phyloP scores from a whole-genome alignment of 495 filamentous ascomycete species.

The Neurospora sp. region DNA sequence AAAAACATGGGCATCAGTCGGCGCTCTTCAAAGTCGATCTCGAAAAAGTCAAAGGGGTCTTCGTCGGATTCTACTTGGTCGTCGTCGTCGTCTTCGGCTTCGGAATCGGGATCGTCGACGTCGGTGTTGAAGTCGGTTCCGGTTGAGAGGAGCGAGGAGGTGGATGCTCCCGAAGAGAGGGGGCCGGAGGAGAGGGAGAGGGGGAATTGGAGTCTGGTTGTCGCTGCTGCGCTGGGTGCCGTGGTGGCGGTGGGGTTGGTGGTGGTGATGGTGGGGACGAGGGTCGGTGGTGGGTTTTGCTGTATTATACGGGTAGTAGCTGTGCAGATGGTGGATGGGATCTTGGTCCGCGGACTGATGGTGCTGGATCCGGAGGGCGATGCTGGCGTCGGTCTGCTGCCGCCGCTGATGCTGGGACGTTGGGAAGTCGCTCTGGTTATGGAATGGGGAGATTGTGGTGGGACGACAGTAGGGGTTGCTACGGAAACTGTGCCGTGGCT shows the following conservation, averaged over 20 bases:
- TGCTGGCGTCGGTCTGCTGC: neutral
- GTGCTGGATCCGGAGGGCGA: neutral
- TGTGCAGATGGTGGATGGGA: neutral
- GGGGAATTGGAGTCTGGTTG: neutral
- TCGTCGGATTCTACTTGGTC: neutral
- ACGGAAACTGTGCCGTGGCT: neutral
- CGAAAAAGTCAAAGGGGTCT: neutral
- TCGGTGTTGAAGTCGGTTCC: neutral
- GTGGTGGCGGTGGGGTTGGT: neutral
- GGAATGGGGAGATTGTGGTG: neutral
- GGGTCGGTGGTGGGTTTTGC: neutral
- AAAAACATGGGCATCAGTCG: slow-evolving; percentile 14
- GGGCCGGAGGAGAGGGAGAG: neutral
- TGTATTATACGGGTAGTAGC: neutral
- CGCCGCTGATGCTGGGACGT: neutral
- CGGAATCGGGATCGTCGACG: neutral
- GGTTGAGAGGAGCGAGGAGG: neutral
- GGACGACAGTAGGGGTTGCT: neutral
- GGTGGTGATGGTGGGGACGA: neutral
- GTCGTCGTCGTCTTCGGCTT: neutral
- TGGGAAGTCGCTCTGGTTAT: neutral
- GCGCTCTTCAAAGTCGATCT: slow-evolving; percentile 6
- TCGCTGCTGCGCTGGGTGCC: neutral
- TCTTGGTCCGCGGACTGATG: neutral
- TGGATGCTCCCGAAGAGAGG: neutral